These are phyloP conservation scores for Claviceps monticola DNA, from an alignment of 2,329 filamentous ascomycete species.

Conservation along the genomic window DNA sequence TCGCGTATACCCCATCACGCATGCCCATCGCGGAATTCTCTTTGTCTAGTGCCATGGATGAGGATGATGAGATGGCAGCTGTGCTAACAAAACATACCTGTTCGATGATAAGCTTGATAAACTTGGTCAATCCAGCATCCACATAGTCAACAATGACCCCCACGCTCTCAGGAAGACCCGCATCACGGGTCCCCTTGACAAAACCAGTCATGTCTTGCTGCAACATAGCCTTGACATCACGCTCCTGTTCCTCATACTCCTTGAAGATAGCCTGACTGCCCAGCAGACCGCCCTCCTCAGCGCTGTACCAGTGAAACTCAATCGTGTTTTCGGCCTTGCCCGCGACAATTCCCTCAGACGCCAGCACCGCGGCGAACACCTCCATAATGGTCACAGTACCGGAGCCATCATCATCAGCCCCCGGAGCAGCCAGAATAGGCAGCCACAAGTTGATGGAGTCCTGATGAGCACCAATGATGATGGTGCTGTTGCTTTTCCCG, in stretches of 20 bases:
- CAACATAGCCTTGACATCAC: slow-evolving; percentile 86
- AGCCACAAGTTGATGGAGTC: slow-evolving; percentile 92
- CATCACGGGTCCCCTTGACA: slow-evolving; percentile 66
- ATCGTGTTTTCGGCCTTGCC: slow-evolving; percentile 73
- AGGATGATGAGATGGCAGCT: neutral
- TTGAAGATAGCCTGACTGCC: slow-evolving; percentile 85
- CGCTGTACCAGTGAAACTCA: slow-evolving; percentile 95
- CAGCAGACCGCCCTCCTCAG: slow-evolving; percentile 76
- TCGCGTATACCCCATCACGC: too few species aligned
- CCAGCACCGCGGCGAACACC: slow-evolving; percentile 67
- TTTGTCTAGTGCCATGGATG: too few species aligned
- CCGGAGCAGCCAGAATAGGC: slow-evolving; percentile 71
- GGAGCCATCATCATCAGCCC: slow-evolving; percentile 90
- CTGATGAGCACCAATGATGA: slow-evolving; percentile 85
- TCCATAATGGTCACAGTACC: slow-evolving; percentile 92
- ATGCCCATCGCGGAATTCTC: too few species aligned
- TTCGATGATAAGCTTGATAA: slow-evolving; percentile 80
- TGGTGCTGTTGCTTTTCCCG: slow-evolving; percentile 68
- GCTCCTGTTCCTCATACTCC: slow-evolving; percentile 56
- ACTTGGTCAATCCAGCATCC: slow-evolving; percentile 65
- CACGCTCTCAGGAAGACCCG: slow-evolving; percentile 70
- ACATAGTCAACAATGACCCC: slow-evolving; percentile 91
- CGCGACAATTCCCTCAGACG: slow-evolving; percentile 52
- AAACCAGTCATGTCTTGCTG: slow-evolving; percentile 98
- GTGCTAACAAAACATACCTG: slow-evolving; percentile 17